Base-by-base conservation (phyloP, 495 filamentous ascomycete species). In the Lasiosphaeriaceae sp. region DNA sequence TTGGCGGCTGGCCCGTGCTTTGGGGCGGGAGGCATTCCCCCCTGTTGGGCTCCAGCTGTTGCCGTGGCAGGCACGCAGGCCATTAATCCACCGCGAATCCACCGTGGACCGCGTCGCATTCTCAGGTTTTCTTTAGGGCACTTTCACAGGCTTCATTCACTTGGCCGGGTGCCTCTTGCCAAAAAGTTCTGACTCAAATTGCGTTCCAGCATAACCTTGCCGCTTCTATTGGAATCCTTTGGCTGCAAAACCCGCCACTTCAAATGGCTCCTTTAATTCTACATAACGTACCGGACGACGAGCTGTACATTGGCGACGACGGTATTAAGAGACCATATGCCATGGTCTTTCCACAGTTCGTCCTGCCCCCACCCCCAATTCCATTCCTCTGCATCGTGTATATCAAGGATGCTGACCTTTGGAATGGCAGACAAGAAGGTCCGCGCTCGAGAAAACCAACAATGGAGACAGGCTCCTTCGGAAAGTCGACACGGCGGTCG, bases 231-330 rank as follows among this genome's bases (percentile, higher is more conserved):
- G 47, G 34, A 35, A 24, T 11, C 24, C 9, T 31, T 54, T 21
- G 5, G 24, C 20, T 35, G 11, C 50, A 50, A 24, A 31, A 22
- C 24, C 22, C 20, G 21, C 39, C 56, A 37, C 58, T 54, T 48
- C 65, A 60, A 50, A 83, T 82, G 80, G 71, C 77, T 34, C 80
- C 80, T 45, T 68, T 83, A 44, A 81, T 83, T 60, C 66, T 83
- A 23, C 80, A 83, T 67, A 82, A 83, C 62, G 80, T 83, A 23
- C 79, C 80, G 48, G 80, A 82, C 59, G 80, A 82, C 26, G 80
- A 83, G 62, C 73, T 81, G 14, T 83, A 82, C 57, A 70, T 78
- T 11, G 80, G 80, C 47, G 77, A 80, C 41, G 80, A 83, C 67
- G 80, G 80, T 48, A 64, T 82, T 47, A 71, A 77, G 56, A 68